phyloP scores from a whole-genome alignment of 2,329 filamentous ascomycete species.

The Leptosphaerulina australis region DNA sequence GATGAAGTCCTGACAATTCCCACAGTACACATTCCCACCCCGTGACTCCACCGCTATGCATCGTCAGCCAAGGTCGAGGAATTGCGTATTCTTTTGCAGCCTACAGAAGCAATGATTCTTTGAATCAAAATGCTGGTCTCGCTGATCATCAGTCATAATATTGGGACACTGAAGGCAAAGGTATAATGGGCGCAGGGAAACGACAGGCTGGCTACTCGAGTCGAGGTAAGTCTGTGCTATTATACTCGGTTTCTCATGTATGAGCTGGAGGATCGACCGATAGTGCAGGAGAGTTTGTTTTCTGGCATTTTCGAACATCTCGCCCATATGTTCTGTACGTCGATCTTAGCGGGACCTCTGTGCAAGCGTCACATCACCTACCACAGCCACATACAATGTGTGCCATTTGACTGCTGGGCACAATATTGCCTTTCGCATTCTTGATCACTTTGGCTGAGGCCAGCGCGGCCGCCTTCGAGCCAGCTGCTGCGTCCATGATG shows the following conservation, averaged over 20 bases:
- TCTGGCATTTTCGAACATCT: constrained; percentile 69
- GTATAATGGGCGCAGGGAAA: constrained; percentile 58
- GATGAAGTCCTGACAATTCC: constrained; percentile 81
- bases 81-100: constrained; percentile 25
- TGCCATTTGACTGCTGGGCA: constrained; percentile 48
- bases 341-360: constrained; percentile 25
- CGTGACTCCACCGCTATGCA: constrained; percentile 75
- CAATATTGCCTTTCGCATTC: constrained; percentile 50
- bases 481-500: constrained; percentile 49
- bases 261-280: constrained; percentile 71
- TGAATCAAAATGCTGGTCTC: constrained; percentile 69
- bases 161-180: constrained; percentile 71
- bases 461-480: constrained; percentile 49
- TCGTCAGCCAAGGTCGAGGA: constrained; percentile 24
- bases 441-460: constrained; percentile 54
- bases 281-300: constrained; percentile 74
- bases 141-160: constrained; percentile 70
- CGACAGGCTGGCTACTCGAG: constrained; percentile 62
- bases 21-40: constrained; percentile 76
- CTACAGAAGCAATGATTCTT: constrained; percentile 77
- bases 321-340: constrained; percentile 71
- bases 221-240: constrained; percentile 65
- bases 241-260: constrained; percentile 70
- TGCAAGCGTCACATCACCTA: constrained; percentile 26
- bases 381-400: constrained; percentile 53